Conservation (phyloP, 2,329 filamentous ascomycete species). For the Pezicula rhizophila region DNA sequence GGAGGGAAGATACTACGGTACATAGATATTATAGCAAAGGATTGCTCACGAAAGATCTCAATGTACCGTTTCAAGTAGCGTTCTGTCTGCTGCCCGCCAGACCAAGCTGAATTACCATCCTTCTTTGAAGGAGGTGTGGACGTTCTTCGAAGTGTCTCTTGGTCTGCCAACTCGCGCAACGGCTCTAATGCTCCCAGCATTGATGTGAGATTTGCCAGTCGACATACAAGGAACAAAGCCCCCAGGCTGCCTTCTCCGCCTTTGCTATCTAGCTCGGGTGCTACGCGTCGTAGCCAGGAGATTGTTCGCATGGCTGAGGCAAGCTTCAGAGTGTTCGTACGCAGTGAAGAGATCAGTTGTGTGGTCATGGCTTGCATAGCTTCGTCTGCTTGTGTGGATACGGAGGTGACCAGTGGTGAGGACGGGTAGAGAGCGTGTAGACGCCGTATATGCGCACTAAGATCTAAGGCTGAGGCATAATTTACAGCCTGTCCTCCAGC, state of each 20-base stretch:
- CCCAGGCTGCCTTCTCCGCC: slow-evolving; percentile 64
- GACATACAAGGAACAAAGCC: slow-evolving; percentile 80
- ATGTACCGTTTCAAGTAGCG: slow-evolving; percentile 91
- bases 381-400: slow-evolving; percentile 72
- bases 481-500: slow-evolving; percentile 48
- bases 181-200: slow-evolving; percentile 82
- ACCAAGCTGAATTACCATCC: slow-evolving; percentile 39
- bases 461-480: slow-evolving; percentile 83
- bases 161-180: slow-evolving; percentile 80
- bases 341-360: slow-evolving; percentile 73
- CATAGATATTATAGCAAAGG: slow-evolving; percentile 91
- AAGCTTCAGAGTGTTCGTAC: slow-evolving; percentile 74
- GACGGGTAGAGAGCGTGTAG: slow-evolving; percentile 76
- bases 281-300: slow-evolving; percentile 81
- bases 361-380: slow-evolving; percentile 85
- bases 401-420: slow-evolving; percentile 67
- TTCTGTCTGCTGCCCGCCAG: slow-evolving; percentile 84
- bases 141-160: slow-evolving; percentile 56
- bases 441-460: slow-evolving; percentile 88
- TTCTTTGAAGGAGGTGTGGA: slow-evolving; percentile 14
- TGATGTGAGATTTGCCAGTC: slow-evolving; percentile 70
- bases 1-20: slow-evolving; percentile 83
- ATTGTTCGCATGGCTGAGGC: slow-evolving; percentile 86
- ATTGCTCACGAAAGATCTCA: slow-evolving; percentile 96
- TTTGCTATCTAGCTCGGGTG: slow-evolving; percentile 64